These are phyloP conservation scores for Clohesyomyces aquaticus DNA, from an alignment of 495 filamentous ascomycete species.

Conservation along the genomic window DNA sequence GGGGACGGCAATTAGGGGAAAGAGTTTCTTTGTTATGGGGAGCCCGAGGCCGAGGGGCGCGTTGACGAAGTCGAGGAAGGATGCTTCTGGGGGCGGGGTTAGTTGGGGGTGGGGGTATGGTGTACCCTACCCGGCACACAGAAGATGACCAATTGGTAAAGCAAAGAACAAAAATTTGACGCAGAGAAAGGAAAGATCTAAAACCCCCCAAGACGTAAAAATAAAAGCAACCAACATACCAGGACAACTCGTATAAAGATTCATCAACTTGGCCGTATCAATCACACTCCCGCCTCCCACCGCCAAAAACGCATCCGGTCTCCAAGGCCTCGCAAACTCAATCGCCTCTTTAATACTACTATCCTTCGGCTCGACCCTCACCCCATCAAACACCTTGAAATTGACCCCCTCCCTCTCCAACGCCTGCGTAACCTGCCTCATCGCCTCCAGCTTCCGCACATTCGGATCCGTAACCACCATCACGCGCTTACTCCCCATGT, in stretches of 20 bases:
- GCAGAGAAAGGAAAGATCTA: too few relatives aligned
- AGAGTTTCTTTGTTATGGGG: conserved; percentile 77
- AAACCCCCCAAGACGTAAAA: not conserved
- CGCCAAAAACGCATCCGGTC: conserved; percentile 86
- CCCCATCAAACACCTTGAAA: conserved; percentile 77
- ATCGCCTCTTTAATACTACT: conserved; percentile 87
- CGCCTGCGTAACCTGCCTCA: conserved; percentile 79
- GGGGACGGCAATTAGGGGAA: conserved; percentile 86
- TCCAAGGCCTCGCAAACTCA: conserved; percentile 74
- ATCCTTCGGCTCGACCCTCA: conserved; percentile 89
- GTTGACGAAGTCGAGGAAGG: conserved; percentile 97
- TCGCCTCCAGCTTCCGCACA: conserved; percentile 77
- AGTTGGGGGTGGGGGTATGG: too few relatives aligned
- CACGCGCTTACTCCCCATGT: conserved; percentile 83
- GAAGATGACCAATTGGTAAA: too few relatives aligned
- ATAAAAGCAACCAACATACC: conserved; percentile 21
- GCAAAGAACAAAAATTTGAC: too few relatives aligned
- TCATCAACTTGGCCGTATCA: conserved; percentile 98
- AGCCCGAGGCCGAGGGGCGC: conserved; percentile 87
- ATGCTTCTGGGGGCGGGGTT: too few relatives aligned
- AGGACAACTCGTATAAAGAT: conserved; percentile 86
- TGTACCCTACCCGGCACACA: too few relatives aligned
- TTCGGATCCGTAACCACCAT: conserved; percentile 87
- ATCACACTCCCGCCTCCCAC: conserved; percentile 80
- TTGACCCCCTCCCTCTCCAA: conserved; percentile 75